phyloP scores from a whole-genome alignment of 2,329 filamentous ascomycete species.

The Thelonectria blattea region DNA sequence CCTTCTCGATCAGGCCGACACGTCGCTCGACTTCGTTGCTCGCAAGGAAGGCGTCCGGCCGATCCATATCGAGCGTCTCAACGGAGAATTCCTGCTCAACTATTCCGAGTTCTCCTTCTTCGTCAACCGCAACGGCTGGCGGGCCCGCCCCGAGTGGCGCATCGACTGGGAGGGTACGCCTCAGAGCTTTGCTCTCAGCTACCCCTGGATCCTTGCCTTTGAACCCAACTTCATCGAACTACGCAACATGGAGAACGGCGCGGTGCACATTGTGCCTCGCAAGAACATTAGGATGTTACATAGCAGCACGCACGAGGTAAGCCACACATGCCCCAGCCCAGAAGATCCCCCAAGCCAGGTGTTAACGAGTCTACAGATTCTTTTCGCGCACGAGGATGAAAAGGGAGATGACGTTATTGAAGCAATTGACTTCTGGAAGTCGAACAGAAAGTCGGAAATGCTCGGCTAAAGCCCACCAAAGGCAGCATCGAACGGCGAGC shows the following conservation, averaged over 20 bases:
- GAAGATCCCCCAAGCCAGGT: background rate
- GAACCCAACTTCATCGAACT: slow-evolving; percentile 98
- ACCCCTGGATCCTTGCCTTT: slow-evolving; percentile 96
- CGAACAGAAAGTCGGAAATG: slow-evolving; percentile 57
- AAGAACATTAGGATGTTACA: slow-evolving; percentile 98
- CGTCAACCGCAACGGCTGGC: slow-evolving; percentile 97
- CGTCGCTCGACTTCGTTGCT: slow-evolving; percentile 94
- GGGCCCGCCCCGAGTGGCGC: slow-evolving; percentile 92
- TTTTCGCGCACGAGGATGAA: slow-evolving; percentile 98
- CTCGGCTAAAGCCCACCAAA: slow-evolving; percentile 28
- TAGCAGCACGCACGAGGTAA: slow-evolving; percentile 94
- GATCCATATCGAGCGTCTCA: slow-evolving; percentile 96
- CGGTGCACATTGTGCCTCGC: slow-evolving; percentile 93
- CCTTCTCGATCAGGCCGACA: slow-evolving; percentile 95
- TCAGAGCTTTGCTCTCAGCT: slow-evolving; percentile 89
- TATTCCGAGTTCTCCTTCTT: slow-evolving; percentile 99
- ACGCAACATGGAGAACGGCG: slow-evolving; percentile 90
- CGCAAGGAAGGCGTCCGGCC: slow-evolving; percentile 92
- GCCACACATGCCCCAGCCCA: background rate
- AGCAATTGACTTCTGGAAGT: slow-evolving; percentile 95
- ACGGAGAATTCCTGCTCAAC: slow-evolving; percentile 95
- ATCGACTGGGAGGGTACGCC: slow-evolving; percentile 98
- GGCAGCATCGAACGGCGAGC: too few species aligned
- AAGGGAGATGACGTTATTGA: slow-evolving; percentile 91
- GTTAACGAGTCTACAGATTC: slow-evolving; percentile 67